Conservation (phyloP, 768 basidiomycete species). For the Suillus sp. region DNA sequence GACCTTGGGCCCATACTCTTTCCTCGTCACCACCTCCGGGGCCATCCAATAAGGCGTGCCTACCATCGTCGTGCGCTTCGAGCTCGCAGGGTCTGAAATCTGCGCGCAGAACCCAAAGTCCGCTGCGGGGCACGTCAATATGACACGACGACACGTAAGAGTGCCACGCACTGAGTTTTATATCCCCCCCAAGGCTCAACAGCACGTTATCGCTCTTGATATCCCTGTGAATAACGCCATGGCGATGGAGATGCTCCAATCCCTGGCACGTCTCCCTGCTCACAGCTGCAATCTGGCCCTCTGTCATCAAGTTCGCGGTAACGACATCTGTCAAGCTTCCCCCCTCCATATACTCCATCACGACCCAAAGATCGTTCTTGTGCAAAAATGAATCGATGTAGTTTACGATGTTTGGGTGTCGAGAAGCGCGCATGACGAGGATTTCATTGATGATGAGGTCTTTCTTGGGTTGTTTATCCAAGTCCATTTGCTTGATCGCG, state of each 20-base stretch:
- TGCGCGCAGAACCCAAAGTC: conserved; percentile 99
- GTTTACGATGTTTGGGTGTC: conserved; percentile 99
- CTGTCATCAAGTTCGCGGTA: conserved; percentile 88
- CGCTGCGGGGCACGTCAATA: conserved; percentile 47
- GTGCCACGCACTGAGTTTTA: conserved; percentile 87
- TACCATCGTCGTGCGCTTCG: conserved; percentile 97
- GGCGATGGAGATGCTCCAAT: conserved; percentile 89
- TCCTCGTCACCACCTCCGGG: conserved; percentile 95
- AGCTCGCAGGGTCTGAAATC: conserved; percentile 84
- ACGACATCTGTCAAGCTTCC: conserved; percentile 93
- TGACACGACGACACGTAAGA: neutral
- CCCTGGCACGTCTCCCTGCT: conserved; percentile 92
- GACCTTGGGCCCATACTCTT: conserved; percentile 98
- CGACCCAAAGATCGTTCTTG: conserved; percentile 98
- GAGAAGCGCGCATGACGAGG: conserved; percentile 94
- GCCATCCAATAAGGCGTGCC: conserved; percentile 99
- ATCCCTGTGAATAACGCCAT: conserved; percentile 97
- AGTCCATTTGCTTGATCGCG: conserved; percentile 99
- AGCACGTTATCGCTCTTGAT: conserved; percentile 99
- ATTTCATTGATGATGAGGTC: conserved; percentile 99
- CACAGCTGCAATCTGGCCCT: conserved; percentile 98
- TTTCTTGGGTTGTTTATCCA: conserved; percentile 99
- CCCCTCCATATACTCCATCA: conserved; percentile 99
- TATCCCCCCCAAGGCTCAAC: conserved; percentile 89
- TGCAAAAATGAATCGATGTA: conserved; percentile 98